Conservation (phyloP, 192 early-diverging fungal genomes). For the Haplosporangium gracile region DNA sequence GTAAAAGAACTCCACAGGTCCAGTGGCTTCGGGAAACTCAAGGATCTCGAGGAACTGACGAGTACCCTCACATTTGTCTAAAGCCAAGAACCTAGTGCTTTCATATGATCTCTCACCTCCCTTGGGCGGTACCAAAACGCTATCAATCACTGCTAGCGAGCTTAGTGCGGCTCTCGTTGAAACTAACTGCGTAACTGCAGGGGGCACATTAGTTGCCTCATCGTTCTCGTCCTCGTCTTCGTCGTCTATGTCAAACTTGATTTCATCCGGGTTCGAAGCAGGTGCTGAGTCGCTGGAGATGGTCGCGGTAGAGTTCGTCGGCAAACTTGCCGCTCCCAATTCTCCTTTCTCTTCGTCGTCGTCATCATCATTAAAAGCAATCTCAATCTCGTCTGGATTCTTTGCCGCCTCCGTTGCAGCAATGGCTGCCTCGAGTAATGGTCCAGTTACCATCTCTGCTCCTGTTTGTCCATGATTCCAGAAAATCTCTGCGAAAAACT, state of each 20-base stretch:
- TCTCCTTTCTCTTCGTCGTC: constrained; percentile 11
- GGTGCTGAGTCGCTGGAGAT: background rate
- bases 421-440: background rate
- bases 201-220: background rate
- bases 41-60: constrained; percentile 83
- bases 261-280: constrained; percentile 73
- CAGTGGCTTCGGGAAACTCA: constrained; percentile 59
- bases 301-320: background rate
- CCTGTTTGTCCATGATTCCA: constrained; percentile 58
- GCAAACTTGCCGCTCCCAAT: background rate
- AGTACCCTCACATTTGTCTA: constrained; percentile 93
- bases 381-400: constrained; percentile 60
- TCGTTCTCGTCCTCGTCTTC: constrained; percentile 41
- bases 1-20: constrained; percentile 75
- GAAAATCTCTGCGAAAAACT: constrained; percentile 80
- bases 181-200: background rate
- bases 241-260: constrained; percentile 62
- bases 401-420: background rate
- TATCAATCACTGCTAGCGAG: background rate
- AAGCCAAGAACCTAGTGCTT: constrained; percentile 85
- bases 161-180: constrained; percentile 8
- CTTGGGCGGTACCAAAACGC: background rate
- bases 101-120: constrained; percentile 34
- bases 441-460: constrained; percentile 41
- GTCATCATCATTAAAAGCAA: constrained; percentile 42